Percentiles rank a stretch among this genome's conserved stretches.
Conservation (phyloP, 441 rosid genomes). For the Macaranga tanarius region DNA sequence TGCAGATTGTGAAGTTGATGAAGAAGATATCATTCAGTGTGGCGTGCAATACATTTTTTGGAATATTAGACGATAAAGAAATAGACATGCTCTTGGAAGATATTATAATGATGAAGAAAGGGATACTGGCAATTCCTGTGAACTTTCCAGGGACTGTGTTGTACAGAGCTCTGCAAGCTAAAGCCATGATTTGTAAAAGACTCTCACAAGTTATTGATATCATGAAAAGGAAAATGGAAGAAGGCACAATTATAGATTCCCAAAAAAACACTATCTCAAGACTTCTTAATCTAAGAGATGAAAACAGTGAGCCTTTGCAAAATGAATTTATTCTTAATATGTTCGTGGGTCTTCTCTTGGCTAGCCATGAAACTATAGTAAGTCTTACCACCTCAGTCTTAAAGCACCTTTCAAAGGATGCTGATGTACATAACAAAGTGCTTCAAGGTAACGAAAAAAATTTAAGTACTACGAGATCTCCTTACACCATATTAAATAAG, state of each 20-base stretch:
- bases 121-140: not conserved
- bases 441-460: constrained; percentile 15
- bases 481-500: too few species aligned
- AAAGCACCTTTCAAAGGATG: constrained; percentile 12
- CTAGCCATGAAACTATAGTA: constrained; percentile 13
- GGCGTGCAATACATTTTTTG: constrained; percentile 9
- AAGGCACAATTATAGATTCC: not conserved
- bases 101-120: not conserved
- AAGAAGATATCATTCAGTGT: constrained; percentile 14
- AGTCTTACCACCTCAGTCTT: constrained; percentile 3
- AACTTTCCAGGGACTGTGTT: constrained; percentile 16
- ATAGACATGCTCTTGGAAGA: constrained; percentile 7
- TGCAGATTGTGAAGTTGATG: constrained; percentile 8
- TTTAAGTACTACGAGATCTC: too few species aligned
- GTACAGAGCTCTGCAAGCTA: constrained; percentile 10
- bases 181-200: not conserved
- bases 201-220: not conserved
- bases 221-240: constrained; percentile 2
- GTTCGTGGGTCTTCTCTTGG: not conserved
- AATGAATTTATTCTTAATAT: constrained; percentile 18
- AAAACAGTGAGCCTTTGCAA: constrained; percentile 2
- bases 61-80: constrained; percentile 6
- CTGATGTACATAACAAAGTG: constrained; percentile 6
- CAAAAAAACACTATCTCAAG: not conserved
- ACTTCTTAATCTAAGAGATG: not conserved